A percentile compares a stretch with the other conserved stretches of the same genome.
These are phyloP conservation scores for Manihot esculenta DNA, from an alignment of 441 rosid genomes.

Conservation along the genomic window DNA sequence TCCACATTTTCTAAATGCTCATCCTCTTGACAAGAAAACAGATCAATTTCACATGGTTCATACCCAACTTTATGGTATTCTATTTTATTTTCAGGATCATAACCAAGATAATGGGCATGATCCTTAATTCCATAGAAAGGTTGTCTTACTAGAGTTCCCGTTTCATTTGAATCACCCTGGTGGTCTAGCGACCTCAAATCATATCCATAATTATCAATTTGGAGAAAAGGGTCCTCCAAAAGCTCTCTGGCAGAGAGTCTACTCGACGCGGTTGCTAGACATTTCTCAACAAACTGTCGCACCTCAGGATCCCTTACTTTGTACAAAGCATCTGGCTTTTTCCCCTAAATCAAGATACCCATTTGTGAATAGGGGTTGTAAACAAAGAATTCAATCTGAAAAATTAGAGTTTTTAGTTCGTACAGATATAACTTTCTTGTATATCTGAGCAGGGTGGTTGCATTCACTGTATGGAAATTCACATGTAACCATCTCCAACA, in stretches of 20 bases:
- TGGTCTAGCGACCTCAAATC: slow-evolving; percentile 50
- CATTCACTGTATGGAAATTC: slow-evolving; percentile 97
- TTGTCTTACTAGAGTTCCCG: slow-evolving; percentile 40
- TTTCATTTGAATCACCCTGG: slow-evolving; percentile 41
- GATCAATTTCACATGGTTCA: slow-evolving; percentile 53
- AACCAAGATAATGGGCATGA: slow-evolving; percentile 30
- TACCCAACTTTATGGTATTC: slow-evolving; percentile 42
- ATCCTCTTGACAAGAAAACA: slow-evolving; percentile 60
- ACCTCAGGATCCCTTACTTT: slow-evolving; percentile 70
- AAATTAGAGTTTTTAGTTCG: slow-evolving; percentile 27
- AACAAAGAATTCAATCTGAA: slow-evolving; percentile 3
- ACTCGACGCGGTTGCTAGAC: slow-evolving; percentile 65
- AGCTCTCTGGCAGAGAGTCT: slow-evolving; percentile 88
- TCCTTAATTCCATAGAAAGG: slow-evolving; percentile 38
- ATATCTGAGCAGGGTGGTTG: slow-evolving; percentile 87
- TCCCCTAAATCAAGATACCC: slow-evolving; percentile 49
- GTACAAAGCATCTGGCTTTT: slow-evolving; percentile 76
- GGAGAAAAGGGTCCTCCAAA: slow-evolving; percentile 75
- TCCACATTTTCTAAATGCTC: slow-evolving; percentile 42
- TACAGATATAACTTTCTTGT: slow-evolving; percentile 93
- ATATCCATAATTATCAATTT: slow-evolving; percentile 47
- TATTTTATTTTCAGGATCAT: slow-evolving; percentile 38
- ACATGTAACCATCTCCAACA: slow-evolving; percentile 90
- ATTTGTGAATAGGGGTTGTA: slow-evolving; percentile 12
- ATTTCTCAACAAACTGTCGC: slow-evolving; percentile 70